Evolutionary conservation across 352 stramenopile genomes (phyloP).

Genomic region (Aphanomyces cochlioides): DNA sequence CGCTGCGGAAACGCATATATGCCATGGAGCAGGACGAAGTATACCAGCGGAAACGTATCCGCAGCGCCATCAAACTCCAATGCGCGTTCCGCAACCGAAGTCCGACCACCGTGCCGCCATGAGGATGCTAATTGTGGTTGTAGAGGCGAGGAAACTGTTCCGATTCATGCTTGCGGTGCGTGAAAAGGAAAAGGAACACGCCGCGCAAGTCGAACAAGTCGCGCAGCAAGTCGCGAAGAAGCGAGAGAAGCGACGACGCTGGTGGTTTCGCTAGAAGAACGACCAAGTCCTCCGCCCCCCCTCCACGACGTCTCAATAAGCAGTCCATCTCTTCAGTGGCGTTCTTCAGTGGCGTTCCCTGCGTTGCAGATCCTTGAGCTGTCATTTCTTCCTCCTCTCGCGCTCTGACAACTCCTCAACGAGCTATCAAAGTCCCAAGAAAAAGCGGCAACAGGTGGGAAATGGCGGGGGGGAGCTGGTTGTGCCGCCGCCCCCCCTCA

Average conservation of each 20-base stretch:
- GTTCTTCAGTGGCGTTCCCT: no score
- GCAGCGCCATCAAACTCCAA: slow-evolving; percentile 61
- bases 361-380: no score
- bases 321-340: no score
- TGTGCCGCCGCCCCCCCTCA: no score
- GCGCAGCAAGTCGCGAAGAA: slow-evolving; percentile 16
- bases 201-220: slow-evolving; percentile 13
- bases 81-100: slow-evolving; percentile 71
- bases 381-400: no score
- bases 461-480: no score
- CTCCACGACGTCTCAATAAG: no score
- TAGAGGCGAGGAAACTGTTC: slow-evolving; percentile 48
- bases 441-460: no score
- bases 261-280: slow-evolving; percentile 10
- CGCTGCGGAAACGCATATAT: slow-evolving; percentile 41
- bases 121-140: neutral
- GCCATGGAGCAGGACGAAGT: slow-evolving; percentile 35
- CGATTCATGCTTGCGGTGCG: slow-evolving; percentile 53
- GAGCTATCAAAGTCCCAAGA: no score
- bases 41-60: slow-evolving; percentile 49
- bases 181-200: slow-evolving; percentile 55
- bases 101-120: neutral
- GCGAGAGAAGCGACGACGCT: slow-evolving; percentile 1
- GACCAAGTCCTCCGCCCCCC: no score
- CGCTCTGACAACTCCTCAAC: no score